Conservation (phyloP, 2,329 filamentous ascomycete genomes). For the Alternaria angustiovoidea region DNA sequence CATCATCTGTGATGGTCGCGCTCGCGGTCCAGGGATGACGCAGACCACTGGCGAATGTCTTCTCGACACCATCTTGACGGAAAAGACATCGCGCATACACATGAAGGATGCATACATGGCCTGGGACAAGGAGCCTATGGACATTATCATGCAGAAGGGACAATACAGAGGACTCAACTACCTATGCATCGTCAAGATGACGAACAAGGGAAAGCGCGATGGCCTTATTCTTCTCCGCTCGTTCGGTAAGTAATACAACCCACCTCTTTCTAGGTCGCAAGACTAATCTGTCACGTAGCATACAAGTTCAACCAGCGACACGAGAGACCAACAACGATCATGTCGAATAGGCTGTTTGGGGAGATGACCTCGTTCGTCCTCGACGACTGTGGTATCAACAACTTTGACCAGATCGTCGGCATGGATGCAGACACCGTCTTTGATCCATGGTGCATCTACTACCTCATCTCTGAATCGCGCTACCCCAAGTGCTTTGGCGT, state of each 20-base stretch:
- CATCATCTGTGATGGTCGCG: constrained; percentile 60
- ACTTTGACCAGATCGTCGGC: constrained; percentile 21
- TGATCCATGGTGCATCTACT: constrained; percentile 55
- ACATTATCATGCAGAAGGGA: constrained; percentile 50
- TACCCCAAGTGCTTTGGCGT: constrained; percentile 52
- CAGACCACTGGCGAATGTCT: constrained; percentile 61
- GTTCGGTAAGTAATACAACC: constrained; percentile 32
- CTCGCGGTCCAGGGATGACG: constrained; percentile 57
- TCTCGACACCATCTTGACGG: constrained; percentile 55
- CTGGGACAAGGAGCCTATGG: constrained; percentile 51
- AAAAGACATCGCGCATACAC: constrained; percentile 45
- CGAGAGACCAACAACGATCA: constrained; percentile 29
- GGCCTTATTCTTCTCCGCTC: constrained; percentile 61
- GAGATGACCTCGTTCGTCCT: constrained; percentile 16
- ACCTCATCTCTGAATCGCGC: constrained; percentile 7
- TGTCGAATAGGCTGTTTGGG: constrained; percentile 20
- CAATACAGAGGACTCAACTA: constrained; percentile 58
- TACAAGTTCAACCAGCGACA: constrained; percentile 59
- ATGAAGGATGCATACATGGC: constrained; percentile 50
- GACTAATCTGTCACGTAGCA: constrained; percentile 19
- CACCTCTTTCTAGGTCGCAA: too few relatives aligned
- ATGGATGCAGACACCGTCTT: constrained; percentile 56
- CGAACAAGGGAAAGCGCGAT: constrained; percentile 62
- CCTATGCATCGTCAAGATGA: constrained; percentile 59
- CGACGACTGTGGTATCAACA: constrained; percentile 12